Conservation (phyloP, 2,329 filamentous ascomycete genomes). For the Penicillium sp. region DNA sequence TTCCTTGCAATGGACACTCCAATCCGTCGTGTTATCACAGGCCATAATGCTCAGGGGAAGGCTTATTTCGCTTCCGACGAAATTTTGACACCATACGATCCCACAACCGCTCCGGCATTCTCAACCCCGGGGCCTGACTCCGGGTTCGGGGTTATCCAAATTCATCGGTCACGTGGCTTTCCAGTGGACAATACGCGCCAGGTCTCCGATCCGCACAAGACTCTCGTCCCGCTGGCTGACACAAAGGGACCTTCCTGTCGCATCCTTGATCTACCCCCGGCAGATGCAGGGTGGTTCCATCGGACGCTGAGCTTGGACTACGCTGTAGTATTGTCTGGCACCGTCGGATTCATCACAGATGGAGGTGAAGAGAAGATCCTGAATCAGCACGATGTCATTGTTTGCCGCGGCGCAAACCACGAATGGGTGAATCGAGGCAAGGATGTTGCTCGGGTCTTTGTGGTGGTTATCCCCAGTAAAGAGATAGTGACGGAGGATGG, state of each 20-base stretch:
- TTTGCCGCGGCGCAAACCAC: slow-evolving; percentile 45
- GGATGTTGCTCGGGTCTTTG: slow-evolving; percentile 40
- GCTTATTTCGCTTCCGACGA: slow-evolving; percentile 28
- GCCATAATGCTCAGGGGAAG: slow-evolving; percentile 25
- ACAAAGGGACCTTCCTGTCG: slow-evolving; percentile 24
- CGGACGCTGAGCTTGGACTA: slow-evolving; percentile 34
- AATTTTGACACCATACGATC: slow-evolving; percentile 27
- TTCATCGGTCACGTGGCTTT: slow-evolving; percentile 27
- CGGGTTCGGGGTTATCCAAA: slow-evolving; percentile 27
- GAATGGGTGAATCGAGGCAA: slow-evolving; percentile 44
- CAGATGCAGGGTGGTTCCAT: slow-evolving; percentile 24
- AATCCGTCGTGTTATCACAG: slow-evolving; percentile 22
- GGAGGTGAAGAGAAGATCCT: slow-evolving; percentile 28
- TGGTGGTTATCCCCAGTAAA: slow-evolving; percentile 43
- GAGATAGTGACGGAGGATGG: slow-evolving; percentile 42
- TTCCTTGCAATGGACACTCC: slow-evolving; percentile 10
- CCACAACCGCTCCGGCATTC: slow-evolving; percentile 21
- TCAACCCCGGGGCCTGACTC: slow-evolving; percentile 16
- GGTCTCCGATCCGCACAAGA: slow-evolving; percentile 20
- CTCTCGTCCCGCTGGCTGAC: slow-evolving; percentile 23
- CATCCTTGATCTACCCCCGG: slow-evolving; percentile 19
- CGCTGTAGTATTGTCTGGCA: slow-evolving; percentile 28
- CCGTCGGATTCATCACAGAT: slow-evolving; percentile 27
- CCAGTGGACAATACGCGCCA: slow-evolving; percentile 25
- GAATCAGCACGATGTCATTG: slow-evolving; percentile 29